Evolutionary conservation across 1,284 basidiomycete genomes (phyloP), one percentile per base, ranked within the genome.

Genomic region (Fomitopsis betulina): DNA sequence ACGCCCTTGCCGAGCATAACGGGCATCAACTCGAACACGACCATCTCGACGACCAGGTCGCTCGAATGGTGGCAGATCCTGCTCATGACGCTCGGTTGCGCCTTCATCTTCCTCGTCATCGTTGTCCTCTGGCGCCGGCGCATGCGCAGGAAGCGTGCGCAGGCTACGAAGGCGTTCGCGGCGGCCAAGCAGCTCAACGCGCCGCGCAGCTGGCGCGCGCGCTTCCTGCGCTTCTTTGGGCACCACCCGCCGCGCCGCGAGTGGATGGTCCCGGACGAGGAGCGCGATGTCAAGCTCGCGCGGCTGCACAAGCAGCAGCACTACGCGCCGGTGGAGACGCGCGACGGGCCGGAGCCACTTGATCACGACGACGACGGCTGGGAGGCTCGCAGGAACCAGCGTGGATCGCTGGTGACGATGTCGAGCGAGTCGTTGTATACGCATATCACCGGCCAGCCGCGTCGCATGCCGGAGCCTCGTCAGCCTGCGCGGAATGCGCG

Each of bases 1-100:
- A 56, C 76, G 7, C 76, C 85, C 0, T 72, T 85, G 42, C 87
- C 86, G 38, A 74, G 78, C 39, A 77, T 84, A 64, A 80, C 82
- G 0, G 84, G 84, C 27, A 71, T 87, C 58, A 69, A 74, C 52
- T 71, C 75, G 15, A 83, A 84, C 23, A 64, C 67, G 12, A 67
- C 70, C 1, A 64, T 71, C 13, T 70, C 66, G n/a, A 70, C 67
- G n/a, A 38, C 60, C 9, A 69, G 61, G 42, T 63, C 67, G 23
- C 73, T 92, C 12, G 73, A 76, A 59, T 91, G 89, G 88, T 93
- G 91, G 90, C 78, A 92, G 72, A 91, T 91, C 62, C 76, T 91
- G 42, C 79, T 93, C 59, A 91, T 92, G 87, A 77, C 86, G 0
- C 79, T 91, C 33, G 90, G 90, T 7, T 89, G 87, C 68, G 84